Evolutionary conservation across 2,329 filamentous ascomycete genomes (phyloP).

Genomic region (Pseudocercospora vitis): DNA sequence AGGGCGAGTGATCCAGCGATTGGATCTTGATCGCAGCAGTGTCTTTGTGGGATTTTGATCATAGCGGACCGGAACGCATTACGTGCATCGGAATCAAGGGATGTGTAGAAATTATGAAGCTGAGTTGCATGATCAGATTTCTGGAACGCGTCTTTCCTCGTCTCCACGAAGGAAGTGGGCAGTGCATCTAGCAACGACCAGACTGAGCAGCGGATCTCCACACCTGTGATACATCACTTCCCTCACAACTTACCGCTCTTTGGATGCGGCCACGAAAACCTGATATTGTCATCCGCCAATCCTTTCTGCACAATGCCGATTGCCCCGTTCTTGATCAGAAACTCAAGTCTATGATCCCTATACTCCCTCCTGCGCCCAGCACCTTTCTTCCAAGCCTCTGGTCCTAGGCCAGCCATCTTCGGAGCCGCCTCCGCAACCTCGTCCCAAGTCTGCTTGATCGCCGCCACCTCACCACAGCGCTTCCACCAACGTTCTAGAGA

Average conservation of each 20-base stretch:
- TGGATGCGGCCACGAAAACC: constrained; percentile 28
- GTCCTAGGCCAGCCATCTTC: constrained; percentile 21
- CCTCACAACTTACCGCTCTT: constrained; percentile 9
- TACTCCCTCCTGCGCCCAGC: constrained; percentile 29
- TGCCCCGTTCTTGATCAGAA: constrained; percentile 30
- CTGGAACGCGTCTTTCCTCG: background rate
- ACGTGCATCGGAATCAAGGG: background rate
- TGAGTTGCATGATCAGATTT: background rate
- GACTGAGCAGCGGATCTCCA: no score
- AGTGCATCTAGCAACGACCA: no score
- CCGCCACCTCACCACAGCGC: constrained; percentile 22
- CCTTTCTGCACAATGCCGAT: constrained; percentile 28
- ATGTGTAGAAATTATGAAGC: background rate
- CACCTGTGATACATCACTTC: no score
- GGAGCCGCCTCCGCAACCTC: constrained; percentile 29
- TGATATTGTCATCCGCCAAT: constrained; percentile 27
- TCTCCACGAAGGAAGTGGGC: no score
- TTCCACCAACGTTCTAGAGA: constrained; percentile 27
- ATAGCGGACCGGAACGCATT: background rate
- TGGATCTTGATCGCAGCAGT: background rate
- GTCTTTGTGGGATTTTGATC: no score
- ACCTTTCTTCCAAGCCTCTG: constrained; percentile 18
- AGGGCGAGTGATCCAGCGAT: background rate
- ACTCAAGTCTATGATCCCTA: constrained; percentile 32
- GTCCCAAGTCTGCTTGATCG: constrained; percentile 29